A percentile compares a stretch with the other conserved stretches of the same genome.
These are phyloP conservation scores for Fusarium secorum DNA, from an alignment of 2,329 filamentous ascomycete genomes.

Conservation along the genomic window DNA sequence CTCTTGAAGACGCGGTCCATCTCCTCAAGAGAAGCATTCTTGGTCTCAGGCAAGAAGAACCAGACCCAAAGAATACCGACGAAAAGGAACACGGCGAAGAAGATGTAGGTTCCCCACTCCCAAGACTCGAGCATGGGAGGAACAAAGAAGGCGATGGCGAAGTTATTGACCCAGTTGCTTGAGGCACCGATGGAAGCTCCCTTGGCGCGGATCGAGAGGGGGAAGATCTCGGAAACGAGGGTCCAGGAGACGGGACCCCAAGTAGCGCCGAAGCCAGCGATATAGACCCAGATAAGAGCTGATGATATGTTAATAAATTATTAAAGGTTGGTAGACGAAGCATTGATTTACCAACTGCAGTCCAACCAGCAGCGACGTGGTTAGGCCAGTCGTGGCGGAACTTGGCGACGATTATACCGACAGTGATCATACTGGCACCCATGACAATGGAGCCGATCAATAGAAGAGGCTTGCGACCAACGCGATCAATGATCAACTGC, in stretches of 20 bases:
- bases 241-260: slow-evolving; percentile 59
- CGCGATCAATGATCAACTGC: slow-evolving; percentile 48
- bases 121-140: slow-evolving; percentile 49
- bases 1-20: slow-evolving; percentile 62
- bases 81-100: slow-evolving; percentile 61
- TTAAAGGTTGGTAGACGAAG: accelerated
- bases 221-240: slow-evolving; percentile 57
- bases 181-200: slow-evolving; percentile 53
- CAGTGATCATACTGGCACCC: slow-evolving; percentile 37
- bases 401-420: slow-evolving; percentile 32
- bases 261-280: slow-evolving; percentile 56
- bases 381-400: slow-evolving; percentile 38
- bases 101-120: slow-evolving; percentile 64
- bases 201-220: slow-evolving; percentile 54
- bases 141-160: slow-evolving; percentile 56
- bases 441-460: slow-evolving; percentile 50
- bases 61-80: slow-evolving; percentile 57
- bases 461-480: slow-evolving; percentile 52
- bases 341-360: slow-evolving; percentile 39
- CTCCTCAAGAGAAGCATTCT: slow-evolving; percentile 61
- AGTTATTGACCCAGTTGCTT: slow-evolving; percentile 57
- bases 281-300: slow-evolving; percentile 55
- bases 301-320: accelerated
- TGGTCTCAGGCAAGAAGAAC: slow-evolving; percentile 63
- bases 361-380: slow-evolving; percentile 50